These are phyloP conservation scores for Nannochloropsis gaditana DNA, from an alignment of 108 stramenopile species.

Conservation along the genomic window DNA sequence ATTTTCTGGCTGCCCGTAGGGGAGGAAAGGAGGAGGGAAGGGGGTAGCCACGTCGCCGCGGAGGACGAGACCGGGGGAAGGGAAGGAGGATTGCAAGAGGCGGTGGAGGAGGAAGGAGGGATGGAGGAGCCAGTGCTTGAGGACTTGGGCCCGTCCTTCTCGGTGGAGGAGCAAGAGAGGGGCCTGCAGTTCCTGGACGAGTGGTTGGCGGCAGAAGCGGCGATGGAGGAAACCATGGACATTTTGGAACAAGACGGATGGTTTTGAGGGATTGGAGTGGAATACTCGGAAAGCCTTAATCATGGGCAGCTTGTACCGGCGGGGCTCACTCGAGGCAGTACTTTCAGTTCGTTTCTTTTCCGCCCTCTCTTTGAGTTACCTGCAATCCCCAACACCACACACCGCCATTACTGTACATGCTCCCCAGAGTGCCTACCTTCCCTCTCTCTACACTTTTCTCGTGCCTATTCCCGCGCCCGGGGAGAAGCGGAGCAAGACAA, in stretches of 20 bases:
- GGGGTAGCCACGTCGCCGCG: background rate
- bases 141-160: background rate
- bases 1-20: background rate
- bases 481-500: background rate
- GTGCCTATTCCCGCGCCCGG: too few species aligned
- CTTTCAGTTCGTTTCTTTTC: background rate
- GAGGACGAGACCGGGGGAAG: background rate
- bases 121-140: background rate
- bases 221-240: background rate
- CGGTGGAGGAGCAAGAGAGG: background rate
- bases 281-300: background rate
- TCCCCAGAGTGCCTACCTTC: too few species aligned
- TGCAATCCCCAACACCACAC: background rate
- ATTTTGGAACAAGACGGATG: background rate
- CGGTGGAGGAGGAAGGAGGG: background rate
- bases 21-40: too few species aligned
- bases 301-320: background rate
- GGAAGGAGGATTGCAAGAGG: background rate
- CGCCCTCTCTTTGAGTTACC: background rate
- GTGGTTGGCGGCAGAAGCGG: background rate
- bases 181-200: background rate
- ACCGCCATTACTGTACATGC: background rate
- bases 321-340: background rate
- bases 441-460: too few species aligned
- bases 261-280: background rate